Conservation (phyloP, 495 filamentous ascomycete species). For the Staphylotrichum tortipilum region DNA sequence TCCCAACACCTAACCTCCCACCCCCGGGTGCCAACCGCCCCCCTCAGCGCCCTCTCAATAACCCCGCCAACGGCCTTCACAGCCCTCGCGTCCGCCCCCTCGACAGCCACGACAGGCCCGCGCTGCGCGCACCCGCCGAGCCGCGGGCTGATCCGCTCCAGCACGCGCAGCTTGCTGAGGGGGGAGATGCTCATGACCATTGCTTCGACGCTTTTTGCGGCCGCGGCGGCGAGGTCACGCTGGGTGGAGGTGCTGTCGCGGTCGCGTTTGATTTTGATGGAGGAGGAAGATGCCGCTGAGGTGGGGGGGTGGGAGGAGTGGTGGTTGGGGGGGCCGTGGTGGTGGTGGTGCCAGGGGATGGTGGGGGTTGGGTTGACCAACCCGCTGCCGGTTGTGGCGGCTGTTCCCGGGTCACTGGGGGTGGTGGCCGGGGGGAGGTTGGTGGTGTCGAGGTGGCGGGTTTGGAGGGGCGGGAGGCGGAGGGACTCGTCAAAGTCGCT, state of each 20-base stretch:
- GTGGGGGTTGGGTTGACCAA: slow-evolving; percentile 1
- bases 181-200: slow-evolving; percentile 68
- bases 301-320: too few relatives aligned
- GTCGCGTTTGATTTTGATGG: too few relatives aligned
- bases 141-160: slow-evolving; percentile 31
- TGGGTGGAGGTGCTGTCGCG: too few relatives aligned
- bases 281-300: too few relatives aligned
- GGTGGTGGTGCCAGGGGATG: neutral
- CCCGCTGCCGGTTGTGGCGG: too few relatives aligned
- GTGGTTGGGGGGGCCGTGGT: too few relatives aligned
- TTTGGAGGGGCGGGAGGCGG: slow-evolving; percentile 54
- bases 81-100: slow-evolving; percentile 54
- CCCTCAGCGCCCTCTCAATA: slow-evolving; percentile 51
- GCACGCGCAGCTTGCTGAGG: slow-evolving; percentile 48
- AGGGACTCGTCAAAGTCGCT: slow-evolving; percentile 37
- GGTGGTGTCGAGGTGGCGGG: slow-evolving; percentile 32
- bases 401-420: too few relatives aligned
- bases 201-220: slow-evolving; percentile 55
- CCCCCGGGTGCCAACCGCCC: slow-evolving; percentile 14
- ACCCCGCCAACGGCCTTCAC: slow-evolving; percentile 49
- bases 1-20: slow-evolving; percentile 51
- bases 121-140: slow-evolving; percentile 46
- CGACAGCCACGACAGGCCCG: slow-evolving; percentile 74
- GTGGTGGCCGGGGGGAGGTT: slow-evolving; percentile 10
- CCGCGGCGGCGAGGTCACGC: too few relatives aligned